A percentile compares a stretch with the other conserved stretches of the same genome.
These are phyloP conservation scores for Quercus variabilis DNA, from an alignment of 306 rosid genomes.

Conservation along the genomic window DNA sequence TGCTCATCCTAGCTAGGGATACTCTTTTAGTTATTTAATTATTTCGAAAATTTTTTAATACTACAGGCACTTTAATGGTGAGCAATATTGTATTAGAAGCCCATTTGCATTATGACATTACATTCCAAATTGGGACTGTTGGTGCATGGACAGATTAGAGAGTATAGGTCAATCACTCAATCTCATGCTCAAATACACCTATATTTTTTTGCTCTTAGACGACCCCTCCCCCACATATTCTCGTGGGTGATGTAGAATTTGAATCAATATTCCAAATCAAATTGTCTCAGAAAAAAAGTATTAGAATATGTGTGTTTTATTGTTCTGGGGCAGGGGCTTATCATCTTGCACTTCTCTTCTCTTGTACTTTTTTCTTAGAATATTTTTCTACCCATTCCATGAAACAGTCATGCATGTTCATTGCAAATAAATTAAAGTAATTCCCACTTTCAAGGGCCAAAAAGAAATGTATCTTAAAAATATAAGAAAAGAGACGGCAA, in stretches of 20 bases:
- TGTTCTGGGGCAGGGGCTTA: too few relatives aligned
- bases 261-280: neutral
- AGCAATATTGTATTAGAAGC: neutral
- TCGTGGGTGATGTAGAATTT: neutral
- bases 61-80: neutral
- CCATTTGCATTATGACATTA: neutral
- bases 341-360: neutral
- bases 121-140: slow-evolving; percentile 13
- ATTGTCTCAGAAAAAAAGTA: neutral
- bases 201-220: neutral
- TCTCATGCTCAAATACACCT: neutral
- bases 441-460: neutral
- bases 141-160: neutral
- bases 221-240: slow-evolving; percentile 1
- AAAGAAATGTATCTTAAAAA: neutral
- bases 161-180: slow-evolving; percentile 13
- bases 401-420: slow-evolving; percentile 10
- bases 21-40: neutral
- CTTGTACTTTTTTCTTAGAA: neutral
- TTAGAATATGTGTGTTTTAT: neutral
- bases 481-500: neutral
- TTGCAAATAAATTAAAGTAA: neutral
- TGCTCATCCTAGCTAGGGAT: neutral
- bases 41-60: neutral
- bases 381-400: neutral